Conservation (phyloP, 1,139 yeast genomes). For the Saccharomyces hybrid region DNA sequence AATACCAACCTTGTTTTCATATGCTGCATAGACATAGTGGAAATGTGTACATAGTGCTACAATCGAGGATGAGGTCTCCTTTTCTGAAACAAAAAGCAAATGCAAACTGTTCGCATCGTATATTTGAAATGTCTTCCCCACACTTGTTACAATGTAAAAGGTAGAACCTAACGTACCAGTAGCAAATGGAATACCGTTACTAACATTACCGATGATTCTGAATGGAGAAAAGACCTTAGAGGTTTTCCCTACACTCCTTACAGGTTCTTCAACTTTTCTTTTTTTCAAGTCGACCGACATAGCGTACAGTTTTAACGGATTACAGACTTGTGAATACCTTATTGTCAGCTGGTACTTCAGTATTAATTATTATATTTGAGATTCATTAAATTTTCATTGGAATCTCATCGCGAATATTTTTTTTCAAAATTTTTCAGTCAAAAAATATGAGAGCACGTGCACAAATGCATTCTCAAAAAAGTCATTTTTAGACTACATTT, state of each 20-base stretch:
- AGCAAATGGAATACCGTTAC: conserved; percentile 77
- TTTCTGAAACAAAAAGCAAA: conserved; percentile 76
- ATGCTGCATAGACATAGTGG: conserved; percentile 77
- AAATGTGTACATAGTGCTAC: conserved; percentile 70
- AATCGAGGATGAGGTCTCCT: conserved; percentile 64
- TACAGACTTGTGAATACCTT: not conserved
- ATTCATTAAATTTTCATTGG: not conserved
- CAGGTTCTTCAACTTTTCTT: conserved; percentile 24
- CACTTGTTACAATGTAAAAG: conserved; percentile 81
- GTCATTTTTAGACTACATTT: not conserved
- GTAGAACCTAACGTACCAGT: conserved; percentile 83
- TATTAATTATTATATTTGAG: not conserved
- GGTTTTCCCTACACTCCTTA: conserved; percentile 13
- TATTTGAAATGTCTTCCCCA: conserved; percentile 84
- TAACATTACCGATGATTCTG: conserved; percentile 57
- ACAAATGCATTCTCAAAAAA: not conserved
- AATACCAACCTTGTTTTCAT: conserved; percentile 63
- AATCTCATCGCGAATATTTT: conserved; percentile 4
- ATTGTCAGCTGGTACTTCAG: not conserved
- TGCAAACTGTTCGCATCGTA: conserved; percentile 88
- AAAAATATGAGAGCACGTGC: conserved; percentile 1
- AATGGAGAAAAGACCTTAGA: conserved; percentile 53
- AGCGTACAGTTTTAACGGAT: not conserved
- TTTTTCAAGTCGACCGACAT: conserved; percentile 16
- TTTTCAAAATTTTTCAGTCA: conserved; percentile 4